Base-by-base conservation (phyloP, 2,329 filamentous ascomycete genomes). In the Penicillium sp. region DNA sequence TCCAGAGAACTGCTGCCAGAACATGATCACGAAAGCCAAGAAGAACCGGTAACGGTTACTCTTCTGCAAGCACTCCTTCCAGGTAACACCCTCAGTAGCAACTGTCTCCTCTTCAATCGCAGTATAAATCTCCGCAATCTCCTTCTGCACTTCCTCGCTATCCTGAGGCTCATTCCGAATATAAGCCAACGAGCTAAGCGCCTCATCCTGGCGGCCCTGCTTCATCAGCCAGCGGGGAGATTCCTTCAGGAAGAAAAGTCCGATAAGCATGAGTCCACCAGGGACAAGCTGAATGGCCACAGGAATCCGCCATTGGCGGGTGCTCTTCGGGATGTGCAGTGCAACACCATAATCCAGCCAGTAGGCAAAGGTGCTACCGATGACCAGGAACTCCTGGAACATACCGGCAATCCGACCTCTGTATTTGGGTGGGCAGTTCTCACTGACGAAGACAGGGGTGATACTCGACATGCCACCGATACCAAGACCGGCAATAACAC, bases 201-300 rank as follows among this genome's bases (percentile, higher is more conserved):
- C 81, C 20, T 79, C 77, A 4, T 75, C 68, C 18, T 77, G 67
- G 2, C 75, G 74, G 52, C 77, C 77, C 69, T 82, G 78, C 61
- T 79, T 77, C n/a, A 80, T 76, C n/a, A 82, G 73, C 79, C 79
- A 83, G 18, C 81, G 76, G 1, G 81, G 79, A 2, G 75, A 79
- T 55, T 82, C 81, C 51, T 80, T 81, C 44, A 81, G 73, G 67
- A 82, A 82, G 43, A 80, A 62, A 14, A 82, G 73, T 0, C 80
- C 80, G 3, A 74, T 61, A 9, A 83, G 63, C 49, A 83, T 76
- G n/a, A 82, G 60, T 0, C 73, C 74, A 15, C 80, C 80, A 0
- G 81, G 81, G 1, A 83, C 71, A 52, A 82, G 78, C 64, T 83
- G 80, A 9, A 83, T 69, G 1, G 76, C 79, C 22, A 83, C 79